Evolutionary conservation across 73 alveolate species (phyloP).

Genomic region (Paramecium caudatum): DNA sequence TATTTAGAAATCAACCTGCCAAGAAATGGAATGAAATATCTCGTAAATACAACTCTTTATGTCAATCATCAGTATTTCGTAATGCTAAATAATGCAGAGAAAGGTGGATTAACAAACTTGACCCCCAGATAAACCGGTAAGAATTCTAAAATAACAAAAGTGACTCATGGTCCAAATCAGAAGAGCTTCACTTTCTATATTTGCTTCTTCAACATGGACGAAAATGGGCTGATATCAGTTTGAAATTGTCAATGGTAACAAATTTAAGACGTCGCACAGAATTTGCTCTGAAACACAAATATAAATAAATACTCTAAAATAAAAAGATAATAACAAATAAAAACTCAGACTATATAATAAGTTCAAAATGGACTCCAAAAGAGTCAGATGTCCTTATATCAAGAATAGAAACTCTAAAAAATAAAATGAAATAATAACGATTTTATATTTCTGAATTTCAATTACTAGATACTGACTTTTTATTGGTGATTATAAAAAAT

Average conservation of each 20-base stretch:
- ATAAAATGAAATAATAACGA: not conserved
- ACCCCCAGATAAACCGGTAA: constrained; percentile 56
- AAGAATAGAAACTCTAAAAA: not conserved
- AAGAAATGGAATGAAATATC: constrained; percentile 52
- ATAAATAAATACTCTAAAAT: not conserved
- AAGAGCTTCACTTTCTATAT: constrained; percentile 54
- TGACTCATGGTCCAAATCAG: constrained; percentile 26
- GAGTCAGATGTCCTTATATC: not conserved
- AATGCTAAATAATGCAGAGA: constrained; percentile 61
- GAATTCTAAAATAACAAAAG: not conserved
- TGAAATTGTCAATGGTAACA: constrained; percentile 15
- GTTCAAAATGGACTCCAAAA: not conserved
- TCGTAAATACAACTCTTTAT: not conserved
- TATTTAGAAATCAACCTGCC: not conserved
- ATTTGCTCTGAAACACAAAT: constrained; percentile 52
- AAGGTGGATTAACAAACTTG: constrained; percentile 65
- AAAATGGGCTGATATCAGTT: constrained; percentile 60
- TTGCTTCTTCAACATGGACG: constrained; percentile 50
- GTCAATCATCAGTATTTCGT: not conserved
- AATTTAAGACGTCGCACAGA: constrained; percentile 47
- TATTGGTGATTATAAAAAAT: constrained; percentile 10
- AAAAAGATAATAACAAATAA: not conserved
- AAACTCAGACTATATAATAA: not conserved
- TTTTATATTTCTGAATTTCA: constrained; percentile 24
- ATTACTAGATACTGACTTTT: not conserved